Base-by-base conservation (phyloP, 768 basidiomycete genomes). In the Lepiota brunneoincarnata region DNA sequence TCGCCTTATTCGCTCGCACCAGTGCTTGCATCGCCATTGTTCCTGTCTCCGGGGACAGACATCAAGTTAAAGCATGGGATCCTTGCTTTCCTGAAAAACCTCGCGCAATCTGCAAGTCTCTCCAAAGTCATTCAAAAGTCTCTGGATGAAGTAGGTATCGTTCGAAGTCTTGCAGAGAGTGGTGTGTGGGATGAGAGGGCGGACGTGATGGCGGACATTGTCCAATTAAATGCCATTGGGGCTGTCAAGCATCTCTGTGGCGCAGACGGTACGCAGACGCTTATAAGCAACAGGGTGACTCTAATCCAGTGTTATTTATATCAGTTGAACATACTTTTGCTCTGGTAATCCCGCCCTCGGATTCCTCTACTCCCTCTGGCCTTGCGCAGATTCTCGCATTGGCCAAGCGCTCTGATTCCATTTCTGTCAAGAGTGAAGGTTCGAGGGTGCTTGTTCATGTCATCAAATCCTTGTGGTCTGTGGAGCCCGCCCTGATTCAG, bases 51-150 rank as follows among this genome's bases (percentile, higher is more conserved):
- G 14, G 65, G 69, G 36, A 76, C 79, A 7, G 88, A 92, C 63
- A 76, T 91, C 65, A 91, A 93, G 67, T 75, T 95, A 57, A 92
- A 95, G 67, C 94, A 98, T 62, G 93, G 91, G 14, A 82, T 91
- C 53, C 75, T 96, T 21, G 92, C 92, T 23, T 73, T 98, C 35
- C 75, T 98, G 38, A 91, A 93, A 66, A 90, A 98, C 65, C 75
- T 99, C 2, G 83, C 92, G 2, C 87, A 88, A 64, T 76, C 85
- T 35, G 75, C 81, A 18, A 69, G 76, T n/a, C 78, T 81, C 40
- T 79, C 86, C 34, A 65, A 75, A 24, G 61, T 69, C 2, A 89
- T 92, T 56, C 83, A 86, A 26, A 69, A 70, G 6, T 66, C 80
- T 6, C 72, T 98, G 10, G 78, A 79, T 17, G 70, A 83, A 24